Evolutionary conservation across 148 eudicot genomes (phyloP).

Genomic region (Limonium bicolor): DNA sequence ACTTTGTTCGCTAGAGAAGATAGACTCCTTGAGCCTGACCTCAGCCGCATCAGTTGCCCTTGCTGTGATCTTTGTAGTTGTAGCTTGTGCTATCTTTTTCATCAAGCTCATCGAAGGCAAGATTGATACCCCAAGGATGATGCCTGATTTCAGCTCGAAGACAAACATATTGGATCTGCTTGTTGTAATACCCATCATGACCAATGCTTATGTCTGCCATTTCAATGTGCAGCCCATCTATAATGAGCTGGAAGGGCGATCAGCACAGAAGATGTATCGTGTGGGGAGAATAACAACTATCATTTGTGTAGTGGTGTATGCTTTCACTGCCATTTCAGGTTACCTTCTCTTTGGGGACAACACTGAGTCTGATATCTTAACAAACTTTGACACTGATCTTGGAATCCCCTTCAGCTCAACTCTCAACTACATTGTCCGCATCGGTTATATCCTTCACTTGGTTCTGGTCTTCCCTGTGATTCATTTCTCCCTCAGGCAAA

Average conservation of each 20-base stretch:
- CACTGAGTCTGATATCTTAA: slow-evolving; percentile 78
- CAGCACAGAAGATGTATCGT: slow-evolving; percentile 75
- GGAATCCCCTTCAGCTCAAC: slow-evolving; percentile 65
- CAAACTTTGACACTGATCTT: slow-evolving; percentile 74
- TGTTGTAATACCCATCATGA: slow-evolving; percentile 92
- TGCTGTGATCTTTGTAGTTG: slow-evolving; percentile 74
- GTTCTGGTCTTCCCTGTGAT: slow-evolving; percentile 91
- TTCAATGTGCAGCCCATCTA: slow-evolving; percentile 93
- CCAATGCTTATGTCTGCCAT: slow-evolving; percentile 89
- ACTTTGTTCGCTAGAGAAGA: slow-evolving; percentile 76
- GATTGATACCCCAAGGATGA: slow-evolving; percentile 58
- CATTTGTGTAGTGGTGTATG: slow-evolving; percentile 61
- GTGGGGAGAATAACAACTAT: slow-evolving; percentile 72
- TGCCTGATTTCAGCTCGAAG: slow-evolving; percentile 82
- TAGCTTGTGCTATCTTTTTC: slow-evolving; percentile 42
- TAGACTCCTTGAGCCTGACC: slow-evolving; percentile 78
- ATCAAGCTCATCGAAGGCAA: slow-evolving; percentile 71
- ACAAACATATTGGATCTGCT: slow-evolving; percentile 72
- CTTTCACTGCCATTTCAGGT: slow-evolving; percentile 72
- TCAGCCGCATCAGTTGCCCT: slow-evolving; percentile 96
- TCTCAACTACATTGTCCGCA: slow-evolving; percentile 62
- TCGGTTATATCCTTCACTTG: slow-evolving; percentile 81
- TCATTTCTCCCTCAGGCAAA: slow-evolving; percentile 82
- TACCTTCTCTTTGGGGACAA: slow-evolving; percentile 70
- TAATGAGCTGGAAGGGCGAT: slow-evolving; percentile 72